phyloP scores from a whole-genome alignment of 331 rosid species.

The Phaseolus coccineus region DNA sequence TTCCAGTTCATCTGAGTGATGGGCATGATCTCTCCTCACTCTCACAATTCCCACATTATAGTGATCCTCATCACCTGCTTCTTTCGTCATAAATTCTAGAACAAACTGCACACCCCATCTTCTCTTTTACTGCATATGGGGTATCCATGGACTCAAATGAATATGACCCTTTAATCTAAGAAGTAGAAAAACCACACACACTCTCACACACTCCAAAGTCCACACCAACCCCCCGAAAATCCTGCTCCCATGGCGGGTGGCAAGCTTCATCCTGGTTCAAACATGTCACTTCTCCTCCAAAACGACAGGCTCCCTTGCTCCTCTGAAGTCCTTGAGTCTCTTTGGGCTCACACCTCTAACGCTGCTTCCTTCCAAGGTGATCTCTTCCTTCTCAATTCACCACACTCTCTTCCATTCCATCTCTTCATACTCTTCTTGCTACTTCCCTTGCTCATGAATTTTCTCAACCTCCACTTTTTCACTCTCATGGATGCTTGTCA shows the following conservation, averaged over 20 bases:
- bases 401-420: neutral
- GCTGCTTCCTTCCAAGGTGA: conserved; percentile 74
- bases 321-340: conserved; percentile 65
- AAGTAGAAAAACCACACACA: conserved; percentile 10
- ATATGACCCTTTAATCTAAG: conserved; percentile 40
- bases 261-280: conserved; percentile 62
- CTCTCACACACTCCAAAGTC: neutral
- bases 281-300: conserved; percentile 60
- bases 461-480: neutral
- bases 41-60: conserved; percentile 63
- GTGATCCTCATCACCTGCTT: conserved; percentile 53
- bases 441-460: neutral
- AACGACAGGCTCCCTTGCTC: conserved; percentile 60
- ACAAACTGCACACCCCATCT: conserved; percentile 29
- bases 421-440: neutral
- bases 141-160: conserved; percentile 17
- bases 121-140: conserved; percentile 27
- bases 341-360: conserved; percentile 66
- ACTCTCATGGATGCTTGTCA: neutral
- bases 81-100: conserved; percentile 56
- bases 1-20: conserved; percentile 37
- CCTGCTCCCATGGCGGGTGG: conserved; percentile 59
- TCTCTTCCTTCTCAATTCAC: conserved; percentile 23
- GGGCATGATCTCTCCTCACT: conserved; percentile 53
- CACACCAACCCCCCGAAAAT: neutral